Evolutionary conservation across 2,329 filamentous ascomycete genomes (phyloP).

Genomic region (Cladophialophora psammophila): DNA sequence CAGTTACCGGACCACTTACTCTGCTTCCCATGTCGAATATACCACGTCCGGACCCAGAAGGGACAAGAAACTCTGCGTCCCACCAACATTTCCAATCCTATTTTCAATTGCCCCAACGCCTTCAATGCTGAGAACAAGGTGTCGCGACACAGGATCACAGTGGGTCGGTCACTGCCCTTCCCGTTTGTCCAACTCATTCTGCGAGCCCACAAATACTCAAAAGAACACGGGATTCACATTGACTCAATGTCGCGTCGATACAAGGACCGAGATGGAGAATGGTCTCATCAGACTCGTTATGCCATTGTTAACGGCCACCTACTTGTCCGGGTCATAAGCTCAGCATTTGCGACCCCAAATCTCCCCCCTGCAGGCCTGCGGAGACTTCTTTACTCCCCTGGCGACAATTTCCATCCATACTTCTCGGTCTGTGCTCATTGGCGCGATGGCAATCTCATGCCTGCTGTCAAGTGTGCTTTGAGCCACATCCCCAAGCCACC

Average conservation of each 20-base stretch:
- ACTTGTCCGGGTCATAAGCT: constrained; percentile 65
- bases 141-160: constrained; percentile 62
- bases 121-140: constrained; percentile 56
- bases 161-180: constrained; percentile 64
- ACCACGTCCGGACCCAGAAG: constrained; percentile 61
- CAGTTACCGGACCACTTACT: constrained; percentile 63
- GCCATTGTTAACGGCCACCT: constrained; percentile 62
- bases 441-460: constrained; percentile 67
- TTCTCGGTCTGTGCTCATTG: constrained; percentile 70
- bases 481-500: constrained; percentile 60
- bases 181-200: constrained; percentile 65
- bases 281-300: constrained; percentile 64
- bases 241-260: constrained; percentile 61
- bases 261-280: constrained; percentile 56
- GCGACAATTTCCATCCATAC: constrained; percentile 66
- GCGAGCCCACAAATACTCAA: constrained; percentile 57
- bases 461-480: constrained; percentile 67
- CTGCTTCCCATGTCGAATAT: constrained; percentile 65
- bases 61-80: constrained; percentile 63
- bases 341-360: constrained; percentile 59
- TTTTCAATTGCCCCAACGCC: constrained; percentile 64
- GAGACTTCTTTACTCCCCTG: constrained; percentile 64
- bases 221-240: constrained; percentile 56
- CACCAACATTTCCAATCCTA: constrained; percentile 61
- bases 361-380: constrained; percentile 62